These are phyloP conservation scores for Cryptococcus sp. DNA, from an alignment of 1,284 basidiomycete species.

Conservation along the genomic window DNA sequence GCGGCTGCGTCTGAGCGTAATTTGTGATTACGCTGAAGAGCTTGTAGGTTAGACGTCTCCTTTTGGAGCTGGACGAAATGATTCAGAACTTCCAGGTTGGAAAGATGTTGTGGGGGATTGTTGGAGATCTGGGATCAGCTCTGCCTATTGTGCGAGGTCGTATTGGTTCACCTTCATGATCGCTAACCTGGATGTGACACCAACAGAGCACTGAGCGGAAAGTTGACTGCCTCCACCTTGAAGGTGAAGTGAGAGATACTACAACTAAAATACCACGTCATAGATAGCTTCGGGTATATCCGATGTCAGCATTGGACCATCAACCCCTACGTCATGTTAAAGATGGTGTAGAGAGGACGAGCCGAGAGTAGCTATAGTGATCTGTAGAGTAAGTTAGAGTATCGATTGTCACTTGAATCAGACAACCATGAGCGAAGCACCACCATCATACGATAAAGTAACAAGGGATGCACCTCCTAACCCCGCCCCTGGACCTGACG, in stretches of 20 bases:
- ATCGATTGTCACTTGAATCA: background rate
- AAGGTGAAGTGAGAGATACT: too few species aligned
- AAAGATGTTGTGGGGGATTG: slow-evolving; percentile 69
- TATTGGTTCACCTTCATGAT: background rate
- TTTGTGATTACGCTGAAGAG: slow-evolving; percentile 54
- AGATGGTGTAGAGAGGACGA: too few species aligned
- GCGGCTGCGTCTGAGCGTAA: slow-evolving; percentile 10
- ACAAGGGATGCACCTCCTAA: background rate
- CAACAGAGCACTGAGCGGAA: too few species aligned
- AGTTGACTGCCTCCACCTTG: too few species aligned
- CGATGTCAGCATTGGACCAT: too few species aligned
- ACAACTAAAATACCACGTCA: too few species aligned
- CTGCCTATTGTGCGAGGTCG: background rate
- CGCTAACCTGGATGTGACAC: too few species aligned
- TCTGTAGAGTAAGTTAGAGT: too few species aligned
- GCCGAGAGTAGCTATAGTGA: too few species aligned
- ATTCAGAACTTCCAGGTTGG: slow-evolving; percentile 78
- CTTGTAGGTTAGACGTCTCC: slow-evolving; percentile 65
- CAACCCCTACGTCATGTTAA: too few species aligned
- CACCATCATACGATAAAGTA: background rate
- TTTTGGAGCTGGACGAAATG: slow-evolving; percentile 64
- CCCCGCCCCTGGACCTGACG: background rate
- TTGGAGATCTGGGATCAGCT: slow-evolving; percentile 61
- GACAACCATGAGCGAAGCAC: background rate
- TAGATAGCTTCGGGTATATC: too few species aligned